These are phyloP conservation scores for Straminergon stramineum DNA, from an alignment of 225 moss, liverwort and hornwort genomes.

Conservation along the genomic window DNA sequence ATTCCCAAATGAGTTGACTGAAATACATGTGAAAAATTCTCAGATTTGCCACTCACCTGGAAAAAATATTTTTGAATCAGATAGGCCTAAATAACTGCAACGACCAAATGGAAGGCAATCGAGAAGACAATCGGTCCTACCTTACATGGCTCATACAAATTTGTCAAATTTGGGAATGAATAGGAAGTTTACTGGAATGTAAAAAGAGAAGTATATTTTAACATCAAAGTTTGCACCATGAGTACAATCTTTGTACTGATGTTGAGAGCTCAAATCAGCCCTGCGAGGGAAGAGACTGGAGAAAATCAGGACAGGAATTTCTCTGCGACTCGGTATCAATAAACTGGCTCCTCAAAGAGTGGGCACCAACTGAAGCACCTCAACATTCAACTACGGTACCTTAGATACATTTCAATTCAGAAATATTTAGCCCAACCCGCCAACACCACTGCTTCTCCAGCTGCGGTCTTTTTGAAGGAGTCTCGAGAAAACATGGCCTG, in stretches of 20 bases:
- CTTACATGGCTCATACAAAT: neutral
- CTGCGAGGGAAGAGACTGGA: neutral
- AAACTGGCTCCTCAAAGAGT: neutral
- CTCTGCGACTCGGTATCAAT: neutral
- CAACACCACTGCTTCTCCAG: conserved; percentile 34
- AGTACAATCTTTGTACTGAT: neutral
- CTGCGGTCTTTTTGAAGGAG: conserved; percentile 61
- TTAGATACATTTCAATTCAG: neutral
- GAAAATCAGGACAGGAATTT: neutral
- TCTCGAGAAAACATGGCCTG: conserved; percentile 54
- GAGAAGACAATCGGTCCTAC: neutral
- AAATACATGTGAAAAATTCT: neutral
- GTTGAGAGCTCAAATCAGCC: neutral
- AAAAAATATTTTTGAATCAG: neutral
- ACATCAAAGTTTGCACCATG: neutral
- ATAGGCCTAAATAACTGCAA: neutral
- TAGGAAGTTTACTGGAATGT: neutral
- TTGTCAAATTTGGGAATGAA: neutral
- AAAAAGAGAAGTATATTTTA: neutral
- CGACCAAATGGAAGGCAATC: neutral
- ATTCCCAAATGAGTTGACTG: neutral
- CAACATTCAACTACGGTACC: neutral
- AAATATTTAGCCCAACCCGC: conserved; percentile 68
- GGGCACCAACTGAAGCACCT: neutral
- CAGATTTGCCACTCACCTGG: neutral